A percentile compares a stretch with the other conserved stretches of the same genome.
Conservation (phyloP, 2,329 filamentous ascomycete genomes). For the Colletotrichum destructivum region DNA sequence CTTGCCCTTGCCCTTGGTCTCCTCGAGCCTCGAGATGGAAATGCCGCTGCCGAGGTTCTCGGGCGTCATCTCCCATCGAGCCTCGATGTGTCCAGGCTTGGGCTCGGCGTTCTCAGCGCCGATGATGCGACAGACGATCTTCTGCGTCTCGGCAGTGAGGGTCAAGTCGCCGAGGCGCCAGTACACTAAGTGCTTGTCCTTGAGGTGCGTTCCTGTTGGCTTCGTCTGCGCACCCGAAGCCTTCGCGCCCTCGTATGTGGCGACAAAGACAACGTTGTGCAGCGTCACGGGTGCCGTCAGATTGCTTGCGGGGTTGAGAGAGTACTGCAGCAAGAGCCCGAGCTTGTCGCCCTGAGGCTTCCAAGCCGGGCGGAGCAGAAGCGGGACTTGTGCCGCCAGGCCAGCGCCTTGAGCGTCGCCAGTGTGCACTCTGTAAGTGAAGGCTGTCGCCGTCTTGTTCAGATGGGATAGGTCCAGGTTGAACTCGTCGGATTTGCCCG, state of each 20-base stretch:
- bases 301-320: slow-evolving; percentile 79
- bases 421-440: slow-evolving; percentile 91
- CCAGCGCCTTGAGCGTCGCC: slow-evolving; percentile 67
- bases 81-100: slow-evolving; percentile 84
- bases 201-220: slow-evolving; percentile 83
- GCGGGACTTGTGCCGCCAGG: slow-evolving; percentile 74
- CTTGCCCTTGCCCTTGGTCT: slow-evolving; percentile 67
- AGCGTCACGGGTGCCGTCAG: slow-evolving; percentile 59
- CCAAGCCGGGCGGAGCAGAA: slow-evolving; percentile 84
- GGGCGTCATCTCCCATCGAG: slow-evolving; percentile 78
- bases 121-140: slow-evolving; percentile 86
- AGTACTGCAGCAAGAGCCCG: slow-evolving; percentile 88
- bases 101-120: slow-evolving; percentile 80
- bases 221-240: slow-evolving; percentile 82
- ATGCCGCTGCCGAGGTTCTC: slow-evolving; percentile 73
- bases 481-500: slow-evolving; percentile 84
- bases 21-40: slow-evolving; percentile 71
- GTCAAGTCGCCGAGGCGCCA: slow-evolving; percentile 86
- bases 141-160: slow-evolving; percentile 75
- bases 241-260: slow-evolving; percentile 77
- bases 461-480: slow-evolving; percentile 81
- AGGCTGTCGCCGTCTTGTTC: slow-evolving; percentile 82
- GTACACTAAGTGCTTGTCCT: slow-evolving; percentile 83
- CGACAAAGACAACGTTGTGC: slow-evolving; percentile 82
- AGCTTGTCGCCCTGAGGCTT: slow-evolving; percentile 88